These are phyloP conservation scores for Euphorbia tirucalli DNA, from an alignment of 345 rosid genomes.

Conservation along the genomic window DNA sequence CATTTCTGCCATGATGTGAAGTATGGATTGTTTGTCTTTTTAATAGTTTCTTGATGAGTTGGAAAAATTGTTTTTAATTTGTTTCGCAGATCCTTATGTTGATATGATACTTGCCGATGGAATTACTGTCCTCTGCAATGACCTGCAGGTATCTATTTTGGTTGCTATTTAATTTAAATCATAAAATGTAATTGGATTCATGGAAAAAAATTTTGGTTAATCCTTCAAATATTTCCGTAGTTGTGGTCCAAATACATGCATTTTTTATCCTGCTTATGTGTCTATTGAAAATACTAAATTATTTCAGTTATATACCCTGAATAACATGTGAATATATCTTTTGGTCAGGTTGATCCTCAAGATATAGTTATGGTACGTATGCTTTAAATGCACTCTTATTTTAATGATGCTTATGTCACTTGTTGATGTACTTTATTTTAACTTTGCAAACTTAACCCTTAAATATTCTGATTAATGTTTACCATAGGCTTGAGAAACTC, in stretches of 20 bases:
- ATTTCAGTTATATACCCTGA: not conserved
- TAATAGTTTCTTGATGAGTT: not conserved
- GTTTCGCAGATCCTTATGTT: slow-evolving; percentile 51
- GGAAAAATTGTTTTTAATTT: slow-evolving; percentile 9
- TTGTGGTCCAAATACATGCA: not conserved
- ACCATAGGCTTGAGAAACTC: not conserved
- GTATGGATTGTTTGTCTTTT: not conserved
- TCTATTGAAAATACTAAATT: not conserved
- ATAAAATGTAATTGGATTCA: not conserved
- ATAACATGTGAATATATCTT: slow-evolving; percentile 28
- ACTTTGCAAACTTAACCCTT: not conserved
- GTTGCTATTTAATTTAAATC: not conserved
- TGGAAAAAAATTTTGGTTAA: not conserved
- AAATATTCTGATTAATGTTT: not conserved
- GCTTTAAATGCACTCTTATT: not conserved
- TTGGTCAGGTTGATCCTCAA: slow-evolving; percentile 93
- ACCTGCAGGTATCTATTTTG: slow-evolving; percentile 53
- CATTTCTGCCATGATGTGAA: not conserved
- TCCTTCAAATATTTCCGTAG: not conserved
- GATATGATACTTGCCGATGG: slow-evolving; percentile 80
- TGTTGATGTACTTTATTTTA: not conserved
- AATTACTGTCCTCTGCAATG: slow-evolving; percentile 68
- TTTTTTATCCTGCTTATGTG: not conserved
- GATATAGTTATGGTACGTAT: slow-evolving; percentile 90
- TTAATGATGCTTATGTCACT: not conserved